Base-by-base conservation (phyloP, 1,284 basidiomycete genomes). In the Tetrapyrgos nigripes region DNA sequence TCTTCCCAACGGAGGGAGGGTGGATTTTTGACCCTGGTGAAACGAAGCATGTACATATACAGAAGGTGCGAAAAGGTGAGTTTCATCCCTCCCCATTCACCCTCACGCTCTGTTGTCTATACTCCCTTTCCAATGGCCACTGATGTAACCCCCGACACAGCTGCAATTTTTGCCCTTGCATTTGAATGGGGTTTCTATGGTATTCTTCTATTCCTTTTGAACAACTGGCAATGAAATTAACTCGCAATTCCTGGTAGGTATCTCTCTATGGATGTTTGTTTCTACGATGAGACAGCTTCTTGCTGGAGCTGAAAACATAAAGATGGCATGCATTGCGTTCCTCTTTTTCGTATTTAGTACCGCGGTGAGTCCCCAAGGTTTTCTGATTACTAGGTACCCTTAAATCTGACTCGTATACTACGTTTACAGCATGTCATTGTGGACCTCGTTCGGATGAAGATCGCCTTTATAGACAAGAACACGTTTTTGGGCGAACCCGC, bases 161-260 rank as follows among this genome's bases (percentile, higher is more conserved):
- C 43, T 17, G 45, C 43, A 11, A 11, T 49, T 9, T 35, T 50
- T n/a, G 46, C 45, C 10, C 27, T 56, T 8, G 54, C 54, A 19
- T n/a, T 56, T 2, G 54, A 56, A 26, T 56, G 54, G 54, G 54
- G 46, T 8, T 19, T 56, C 13, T 56, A 56, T 43, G 54, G 54
- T 56, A 10, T n/a, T n/a, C n/a, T n/a, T n/a, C n/a, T n/a, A n/a
- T n/a, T n/a, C n/a, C n/a, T n/a, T n/a, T n/a, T n/a, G n/a, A n/a
- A n/a, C n/a, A n/a, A n/a, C n/a, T n/a, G n/a, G n/a, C n/a, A n/a
- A n/a, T n/a, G n/a, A n/a, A n/a, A n/a, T n/a, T n/a, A n/a, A n/a
- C n/a, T n/a, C n/a, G n/a, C n/a, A n/a, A n/a, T n/a, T n/a, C n/a
- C n/a, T n/a, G n/a, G n/a, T 23, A 56, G 54, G 54, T 27, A 21